These are phyloP conservation scores for Vitis rotundifolia DNA, from an alignment of 164 flowering plant species.

Conservation along the genomic window DNA sequence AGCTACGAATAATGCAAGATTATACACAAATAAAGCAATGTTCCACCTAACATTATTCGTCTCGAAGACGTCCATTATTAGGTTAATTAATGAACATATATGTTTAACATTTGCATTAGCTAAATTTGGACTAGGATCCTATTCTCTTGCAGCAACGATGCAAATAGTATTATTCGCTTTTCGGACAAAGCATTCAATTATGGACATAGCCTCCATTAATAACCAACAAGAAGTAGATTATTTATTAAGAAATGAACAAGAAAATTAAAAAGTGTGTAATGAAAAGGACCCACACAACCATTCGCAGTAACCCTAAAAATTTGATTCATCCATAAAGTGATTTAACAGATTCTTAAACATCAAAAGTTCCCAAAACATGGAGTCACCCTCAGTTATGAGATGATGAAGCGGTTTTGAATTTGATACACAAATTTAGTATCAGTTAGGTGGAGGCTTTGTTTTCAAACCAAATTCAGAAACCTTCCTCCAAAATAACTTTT, in stretches of 20 bases:
- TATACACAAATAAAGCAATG: too few relatives aligned
- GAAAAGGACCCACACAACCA: neutral
- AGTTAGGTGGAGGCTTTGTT: neutral
- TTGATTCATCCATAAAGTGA: neutral
- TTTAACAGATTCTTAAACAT: neutral
- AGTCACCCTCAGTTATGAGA: too few relatives aligned
- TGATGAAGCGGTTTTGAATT: neutral
- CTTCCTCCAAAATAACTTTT: neutral
- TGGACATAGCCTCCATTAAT: neutral
- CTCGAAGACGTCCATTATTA: too few relatives aligned
- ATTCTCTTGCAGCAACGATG: neutral
- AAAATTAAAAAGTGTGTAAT: neutral
- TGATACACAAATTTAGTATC: neutral
- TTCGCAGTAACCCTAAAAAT: neutral
- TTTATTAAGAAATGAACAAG: neutral
- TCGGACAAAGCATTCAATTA: neutral
- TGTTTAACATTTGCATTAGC: neutral
- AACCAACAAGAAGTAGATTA: neutral
- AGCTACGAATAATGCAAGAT: too few relatives aligned
- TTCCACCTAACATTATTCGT: too few relatives aligned
- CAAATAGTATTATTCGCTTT: neutral
- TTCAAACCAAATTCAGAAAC: neutral
- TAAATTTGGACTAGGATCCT: neutral
- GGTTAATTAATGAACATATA: too few relatives aligned
- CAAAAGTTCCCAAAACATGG: neutral